A percentile compares a stretch with the other conserved stretches of the same genome.
Evolutionary conservation across 768 basidiomycete species (phyloP).

Genomic region (Lentinula raphanica): DNA sequence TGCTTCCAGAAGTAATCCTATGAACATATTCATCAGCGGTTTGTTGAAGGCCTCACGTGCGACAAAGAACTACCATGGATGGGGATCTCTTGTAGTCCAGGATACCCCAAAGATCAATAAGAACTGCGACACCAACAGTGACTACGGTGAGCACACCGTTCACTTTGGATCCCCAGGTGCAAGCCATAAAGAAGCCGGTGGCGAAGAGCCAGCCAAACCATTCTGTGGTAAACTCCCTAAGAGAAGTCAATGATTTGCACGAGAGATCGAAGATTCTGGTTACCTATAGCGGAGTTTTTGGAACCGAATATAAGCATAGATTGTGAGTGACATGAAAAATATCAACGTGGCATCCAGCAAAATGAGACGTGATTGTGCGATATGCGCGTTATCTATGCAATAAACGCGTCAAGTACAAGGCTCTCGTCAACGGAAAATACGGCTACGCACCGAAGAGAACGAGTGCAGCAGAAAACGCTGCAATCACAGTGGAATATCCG

Average conservation of each 20-base stretch:
- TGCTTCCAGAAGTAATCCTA: conserved; percentile 89
- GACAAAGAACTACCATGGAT: conserved; percentile 55
- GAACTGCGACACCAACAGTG: conserved; percentile 84
- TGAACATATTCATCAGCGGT: neutral
- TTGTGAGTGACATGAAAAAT: conserved; percentile 92
- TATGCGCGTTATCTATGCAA: conserved; percentile 83
- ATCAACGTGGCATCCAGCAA: conserved; percentile 91
- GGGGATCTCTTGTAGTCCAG: conserved; percentile 66
- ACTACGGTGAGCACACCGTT: conserved; percentile 91
- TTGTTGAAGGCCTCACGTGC: neutral
- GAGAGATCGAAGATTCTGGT: conserved; percentile 17
- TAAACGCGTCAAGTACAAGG: neutral
- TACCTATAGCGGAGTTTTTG: conserved; percentile 88
- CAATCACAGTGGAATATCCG: conserved; percentile 88
- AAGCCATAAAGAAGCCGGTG: conserved; percentile 91
- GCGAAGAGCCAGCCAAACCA: conserved; percentile 96
- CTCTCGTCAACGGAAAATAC: neutral
- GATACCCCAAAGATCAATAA: conserved; percentile 92
- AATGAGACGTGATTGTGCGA: conserved; percentile 94
- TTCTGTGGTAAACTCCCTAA: conserved; percentile 76
- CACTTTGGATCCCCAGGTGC: conserved; percentile 96
- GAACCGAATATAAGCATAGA: conserved; percentile 92
- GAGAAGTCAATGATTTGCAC: neutral
- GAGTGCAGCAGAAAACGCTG: conserved; percentile 83
- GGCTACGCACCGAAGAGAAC: conserved; percentile 76